Conservation (phyloP, 2,329 filamentous ascomycete genomes). For the Pestalotiopsis sp. region DNA sequence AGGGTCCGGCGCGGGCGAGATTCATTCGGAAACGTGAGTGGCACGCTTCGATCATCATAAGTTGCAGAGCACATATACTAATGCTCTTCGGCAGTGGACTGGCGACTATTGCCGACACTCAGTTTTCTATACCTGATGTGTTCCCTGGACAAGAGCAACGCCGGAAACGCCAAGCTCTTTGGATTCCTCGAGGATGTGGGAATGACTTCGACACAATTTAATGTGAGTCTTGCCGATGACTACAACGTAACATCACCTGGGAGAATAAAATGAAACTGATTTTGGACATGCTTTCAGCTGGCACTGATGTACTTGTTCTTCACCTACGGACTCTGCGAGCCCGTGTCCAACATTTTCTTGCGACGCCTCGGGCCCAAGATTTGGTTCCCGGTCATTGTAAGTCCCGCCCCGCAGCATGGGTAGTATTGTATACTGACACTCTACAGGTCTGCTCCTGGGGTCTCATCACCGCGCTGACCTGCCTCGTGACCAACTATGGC, state of each 20-base stretch:
- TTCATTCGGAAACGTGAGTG: conserved; percentile 4
- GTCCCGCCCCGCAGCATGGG: neutral
- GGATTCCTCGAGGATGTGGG: conserved; percentile 18
- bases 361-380: conserved; percentile 39
- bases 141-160: conserved; percentile 21
- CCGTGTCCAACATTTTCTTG: conserved; percentile 31
- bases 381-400: conserved; percentile 24
- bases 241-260: neutral
- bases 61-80: neutral
- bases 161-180: conserved; percentile 22
- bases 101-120: conserved; percentile 18
- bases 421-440: neutral
- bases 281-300: conserved; percentile 24
- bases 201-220: conserved; percentile 20
- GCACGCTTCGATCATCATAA: neutral
- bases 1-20: neutral
- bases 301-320: conserved; percentile 35
- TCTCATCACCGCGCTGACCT: conserved; percentile 16
- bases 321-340: conserved; percentile 24
- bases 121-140: conserved; percentile 20
- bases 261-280: neutral
- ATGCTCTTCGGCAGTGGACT: conserved; percentile 9
- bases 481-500: conserved; percentile 17
- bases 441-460: conserved; percentile 14
- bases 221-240: neutral